Evolutionary conservation across 192 early-diverging fungal species (phyloP), one percentile per base, ranked within the genome.

Genomic region (Coemansia nantahalensis): DNA sequence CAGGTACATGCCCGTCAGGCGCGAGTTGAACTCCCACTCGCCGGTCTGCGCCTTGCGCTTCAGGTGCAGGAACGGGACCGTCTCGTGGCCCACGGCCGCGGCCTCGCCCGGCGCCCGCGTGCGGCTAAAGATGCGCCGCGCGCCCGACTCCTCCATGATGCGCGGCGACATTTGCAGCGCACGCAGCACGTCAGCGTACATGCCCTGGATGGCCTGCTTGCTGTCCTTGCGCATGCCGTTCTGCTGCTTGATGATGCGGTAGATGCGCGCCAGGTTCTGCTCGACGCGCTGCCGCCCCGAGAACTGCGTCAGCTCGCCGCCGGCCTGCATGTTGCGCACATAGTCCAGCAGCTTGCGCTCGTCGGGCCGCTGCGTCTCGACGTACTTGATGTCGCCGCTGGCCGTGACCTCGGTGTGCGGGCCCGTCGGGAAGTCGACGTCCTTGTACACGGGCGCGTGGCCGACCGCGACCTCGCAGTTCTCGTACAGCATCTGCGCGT

Each of bases 301-400:
- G 81, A 85, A 90, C 65, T 89, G 81, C 39, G 84, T 78, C 65
- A 85, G 77, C 62, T 84, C 80, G 49, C 80, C 79, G 19, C 84
- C 87, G 22, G 76, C 71, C 76, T 81, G 77, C 90, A 97, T 90
- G 43, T 87, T 87, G 63, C 85, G 82, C 68, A 97, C 91, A 60
- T 94, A 97, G 52, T 93, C 86, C 65, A 90, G 85, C 68, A 97
- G 82, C 84, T 96, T 96, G 72, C 86, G 87, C 54, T 80, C 76
- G 24, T 87, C 89, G 37, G 75, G 64, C 41, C 93, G 90, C 67
- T 83, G 88, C 49, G 90, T 83, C 73, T 95, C 93, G 35, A 74
- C 75, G 77, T 93, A 97, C 51, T 84, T 62, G 51, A 97, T 85
- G 54, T 89, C 83, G 51, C 94, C 94, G 61, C 77, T 80, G 51